phyloP scores from a whole-genome alignment of 2,329 filamentous ascomycete species.

The Pseudogymnoascus sp. region DNA sequence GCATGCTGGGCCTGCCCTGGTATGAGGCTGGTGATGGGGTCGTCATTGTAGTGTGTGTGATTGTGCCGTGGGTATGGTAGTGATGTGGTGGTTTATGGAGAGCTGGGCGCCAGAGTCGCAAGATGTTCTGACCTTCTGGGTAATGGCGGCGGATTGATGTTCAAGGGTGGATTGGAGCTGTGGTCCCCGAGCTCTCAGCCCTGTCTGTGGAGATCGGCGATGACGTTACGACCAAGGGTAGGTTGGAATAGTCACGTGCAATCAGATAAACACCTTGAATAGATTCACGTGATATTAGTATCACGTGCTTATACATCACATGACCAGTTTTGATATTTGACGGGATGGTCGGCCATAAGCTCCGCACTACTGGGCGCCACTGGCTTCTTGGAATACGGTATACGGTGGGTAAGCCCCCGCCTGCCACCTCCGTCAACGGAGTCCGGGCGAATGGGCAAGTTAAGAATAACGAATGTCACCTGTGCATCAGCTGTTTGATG shows the following conservation, averaged over 20 bases:
- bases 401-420: background rate
- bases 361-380: background rate
- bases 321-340: background rate
- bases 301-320: background rate
- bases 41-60: background rate
- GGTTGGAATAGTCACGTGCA: background rate
- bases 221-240: background rate
- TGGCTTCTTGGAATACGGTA: background rate
- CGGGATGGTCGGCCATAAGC: background rate
- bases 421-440: background rate
- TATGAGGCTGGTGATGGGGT: background rate
- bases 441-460: background rate
- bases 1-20: background rate
- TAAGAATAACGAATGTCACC: background rate
- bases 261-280: background rate
- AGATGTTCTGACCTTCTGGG: background rate
- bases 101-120: background rate
- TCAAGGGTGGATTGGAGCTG: background rate
- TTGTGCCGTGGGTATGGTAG: background rate
- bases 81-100: background rate
- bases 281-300: background rate
- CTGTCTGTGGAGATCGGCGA: background rate
- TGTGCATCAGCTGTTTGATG: background rate
- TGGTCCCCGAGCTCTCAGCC: background rate
- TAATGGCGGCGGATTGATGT: background rate